These are phyloP conservation scores for Blastocystis hominis DNA, from an alignment of 352 stramenopile genomes.

Conservation along the genomic window DNA sequence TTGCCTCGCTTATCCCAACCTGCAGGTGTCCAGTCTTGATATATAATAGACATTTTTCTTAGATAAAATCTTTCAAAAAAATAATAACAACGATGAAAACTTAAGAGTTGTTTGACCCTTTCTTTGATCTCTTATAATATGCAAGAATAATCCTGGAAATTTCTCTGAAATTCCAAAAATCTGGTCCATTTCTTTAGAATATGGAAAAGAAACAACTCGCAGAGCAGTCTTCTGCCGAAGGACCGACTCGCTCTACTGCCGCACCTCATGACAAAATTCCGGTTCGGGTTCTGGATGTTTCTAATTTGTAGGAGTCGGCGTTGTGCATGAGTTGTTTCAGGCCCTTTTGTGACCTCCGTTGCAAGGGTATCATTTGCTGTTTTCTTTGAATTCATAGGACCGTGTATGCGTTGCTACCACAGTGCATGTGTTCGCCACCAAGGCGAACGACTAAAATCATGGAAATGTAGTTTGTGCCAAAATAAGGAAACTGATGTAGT, in stretches of 20 bases:
- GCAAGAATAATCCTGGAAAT: background rate
- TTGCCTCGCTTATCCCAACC: slow-evolving; percentile 70
- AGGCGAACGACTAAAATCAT: background rate
- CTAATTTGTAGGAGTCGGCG: slow-evolving; percentile 3
- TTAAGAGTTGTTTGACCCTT: background rate
- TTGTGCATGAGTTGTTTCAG: slow-evolving; percentile 43
- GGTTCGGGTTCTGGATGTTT: background rate
- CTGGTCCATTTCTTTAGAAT: background rate
- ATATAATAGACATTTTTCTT: background rate
- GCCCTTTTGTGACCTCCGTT: slow-evolving; percentile 23
- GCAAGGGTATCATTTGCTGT: background rate
- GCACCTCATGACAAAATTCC: background rate
- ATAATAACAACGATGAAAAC: background rate
- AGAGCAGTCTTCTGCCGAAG: background rate
- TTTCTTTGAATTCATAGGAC: background rate
- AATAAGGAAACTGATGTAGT: slow-evolving; percentile 36
- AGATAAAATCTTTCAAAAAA: background rate
- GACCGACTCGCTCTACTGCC: background rate
- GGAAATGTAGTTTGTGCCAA: slow-evolving; percentile 38
- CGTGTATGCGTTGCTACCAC: slow-evolving; percentile 21
- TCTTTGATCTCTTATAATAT: background rate
- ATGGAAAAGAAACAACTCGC: background rate
- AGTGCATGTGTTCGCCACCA: background rate
- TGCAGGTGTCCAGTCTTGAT: slow-evolving; percentile 69
- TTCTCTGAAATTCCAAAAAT: background rate